A percentile compares a stretch with the other conserved stretches of the same genome.
phyloP scores from a whole-genome alignment of 148 eudicot genomes.

The Persicaria maculosa region DNA sequence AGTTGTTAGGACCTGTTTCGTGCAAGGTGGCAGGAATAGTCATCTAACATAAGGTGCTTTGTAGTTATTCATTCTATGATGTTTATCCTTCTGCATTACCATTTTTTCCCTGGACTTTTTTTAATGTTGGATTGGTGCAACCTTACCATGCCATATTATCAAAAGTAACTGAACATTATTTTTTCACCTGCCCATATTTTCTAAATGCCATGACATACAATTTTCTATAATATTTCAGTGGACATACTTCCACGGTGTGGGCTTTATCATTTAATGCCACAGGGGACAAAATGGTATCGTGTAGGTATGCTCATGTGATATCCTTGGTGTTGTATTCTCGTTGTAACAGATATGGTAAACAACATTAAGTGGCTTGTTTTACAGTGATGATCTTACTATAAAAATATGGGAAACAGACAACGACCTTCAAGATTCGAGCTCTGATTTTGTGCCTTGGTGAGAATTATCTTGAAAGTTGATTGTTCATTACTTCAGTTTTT shows the following conservation, averaged over 20 bases:
- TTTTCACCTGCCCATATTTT: neutral
- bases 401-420: constrained; percentile 77
- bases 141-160: neutral
- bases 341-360: neutral
- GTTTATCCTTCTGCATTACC: neutral
- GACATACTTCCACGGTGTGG: constrained; percentile 92
- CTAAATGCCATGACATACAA: neutral
- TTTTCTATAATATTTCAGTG: constrained; percentile 38
- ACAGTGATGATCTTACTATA: constrained; percentile 90
- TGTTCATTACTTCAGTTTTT: neutral
- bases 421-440: constrained; percentile 38
- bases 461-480: constrained; percentile 18
- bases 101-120: neutral
- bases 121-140: neutral
- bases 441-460: constrained; percentile 67
- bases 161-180: neutral
- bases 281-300: constrained; percentile 91
- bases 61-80: neutral
- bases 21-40: neutral
- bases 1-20: neutral
- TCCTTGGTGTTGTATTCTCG: constrained; percentile 5
- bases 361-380: constrained; percentile 12
- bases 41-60: neutral
- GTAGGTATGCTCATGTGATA: constrained; percentile 53
- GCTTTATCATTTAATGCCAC: constrained; percentile 64